Base-by-base conservation (phyloP, 768 basidiomycete genomes). In the Coprinopsis cinerea region DNA sequence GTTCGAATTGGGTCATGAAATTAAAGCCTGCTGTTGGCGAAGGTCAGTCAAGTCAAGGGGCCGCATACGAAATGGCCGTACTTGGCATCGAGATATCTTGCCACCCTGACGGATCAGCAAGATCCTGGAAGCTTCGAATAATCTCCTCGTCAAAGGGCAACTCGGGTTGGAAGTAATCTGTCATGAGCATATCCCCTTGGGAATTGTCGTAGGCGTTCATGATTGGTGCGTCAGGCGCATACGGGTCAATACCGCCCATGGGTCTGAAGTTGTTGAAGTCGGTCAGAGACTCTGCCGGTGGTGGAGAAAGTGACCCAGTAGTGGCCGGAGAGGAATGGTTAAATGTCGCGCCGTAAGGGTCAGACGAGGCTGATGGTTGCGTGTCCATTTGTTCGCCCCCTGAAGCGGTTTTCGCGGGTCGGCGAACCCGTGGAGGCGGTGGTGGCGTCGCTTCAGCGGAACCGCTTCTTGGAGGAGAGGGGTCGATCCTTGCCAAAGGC, bases 91-190 rank as follows among this genome's bases (percentile, higher is more conserved):
- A 65, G 24, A 76, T 72, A 59, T 79, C 78, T 30, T 73, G 75
- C 81, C 80, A 83, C 2, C 67, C 64, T 37, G 66, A 61, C 13
- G 77, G 74, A 59, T 82, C 76, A 14, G 73, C 67, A 57, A 85
- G 60, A 25, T 78, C 73, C 55, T 82, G 79, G 59, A 83, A 75
- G 22, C 79, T 79, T 47, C 82, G 76, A 61, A 85, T 57, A 23
- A 85, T 74, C 34, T 79, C 78, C 15, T 71, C 66, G 56, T 85
- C 81, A 56, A 81, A 81, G 1, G 74, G 72, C 55, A 83, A 67
- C 11, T 77, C 70, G 1, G 79, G 70, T 30, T 76, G 71, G 65
- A 81, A 78, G 55, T 77, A 72, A 2, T 74, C 65, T 1, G 67
- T 57, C 49, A 69, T 34, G 23, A 44, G 23, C n/a, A 47, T 42